Evolutionary conservation across 192 early-diverging fungal genomes (phyloP), one percentile per base, ranked within the genome.

Genomic region (Tieghemiomyces parasiticus): DNA sequence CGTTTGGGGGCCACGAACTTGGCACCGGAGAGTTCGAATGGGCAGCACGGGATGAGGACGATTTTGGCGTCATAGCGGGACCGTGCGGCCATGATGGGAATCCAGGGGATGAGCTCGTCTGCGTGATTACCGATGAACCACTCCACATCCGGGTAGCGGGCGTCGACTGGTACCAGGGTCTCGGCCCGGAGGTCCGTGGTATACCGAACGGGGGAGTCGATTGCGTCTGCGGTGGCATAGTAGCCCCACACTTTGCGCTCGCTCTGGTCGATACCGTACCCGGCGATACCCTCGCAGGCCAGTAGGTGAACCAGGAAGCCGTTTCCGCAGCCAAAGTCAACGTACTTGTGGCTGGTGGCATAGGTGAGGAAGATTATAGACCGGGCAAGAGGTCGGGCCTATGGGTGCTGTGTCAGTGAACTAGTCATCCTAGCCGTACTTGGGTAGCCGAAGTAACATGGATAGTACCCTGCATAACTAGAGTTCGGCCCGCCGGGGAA

Each of bases 51-150:
- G 55, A 92, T 90, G 12, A 86, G 75, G 35, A 89, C 67, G 62
- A 90, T 78, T 22, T 77, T 85, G 63, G 10, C 72, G 16, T 35
- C 24, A 3, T 48, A 61, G 28, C 44, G 50, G 14, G 70, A 64
- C 38, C 68, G 65, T 0, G 81, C 69, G 1, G 87, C 83, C 34
- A 90, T 84, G 28, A 88, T 79, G 19, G 90, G 88, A 28, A 89
- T 82, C 83, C 90, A 92, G 24, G 86, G 83, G 14, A 84, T 85
- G 31, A 92, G 71, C 64, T 92, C 90, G 64, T 92, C 90, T 1
- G 90, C 83, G 61, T 92, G 90, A 73, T 92, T 92, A 4, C 87
- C 90, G 58, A 92, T 84, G 24, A 92, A 67, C 88, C 89, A 92
- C 59, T 84, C 78, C 19, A 64, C 71, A 38, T 78, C 70, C 9